Evolutionary conservation across 2,329 filamentous ascomycete species (phyloP).

Genomic region (Ustulina deusta): DNA sequence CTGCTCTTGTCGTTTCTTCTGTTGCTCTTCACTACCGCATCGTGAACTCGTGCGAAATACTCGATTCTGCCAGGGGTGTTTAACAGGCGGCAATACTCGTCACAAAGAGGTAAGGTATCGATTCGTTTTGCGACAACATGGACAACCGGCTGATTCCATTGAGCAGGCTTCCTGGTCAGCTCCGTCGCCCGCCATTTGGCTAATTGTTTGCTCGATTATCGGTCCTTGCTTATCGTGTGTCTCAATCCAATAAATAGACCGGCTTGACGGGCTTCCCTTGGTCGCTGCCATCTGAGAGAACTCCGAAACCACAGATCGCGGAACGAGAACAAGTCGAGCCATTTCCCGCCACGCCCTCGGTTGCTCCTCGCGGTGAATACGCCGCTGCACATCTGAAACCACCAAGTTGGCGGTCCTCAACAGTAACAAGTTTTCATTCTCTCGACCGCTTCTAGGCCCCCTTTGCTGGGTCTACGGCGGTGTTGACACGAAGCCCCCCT

Average conservation of each 20-base stretch:
- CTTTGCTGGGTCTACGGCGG: constrained; percentile 94
- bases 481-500: constrained; percentile 97
- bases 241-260: background rate
- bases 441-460: constrained; percentile 92
- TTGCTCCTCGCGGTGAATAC: constrained; percentile 45
- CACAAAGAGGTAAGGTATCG: constrained; percentile 2
- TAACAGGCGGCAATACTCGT: background rate
- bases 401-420: constrained; percentile 95
- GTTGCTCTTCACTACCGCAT: background rate
- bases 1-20: background rate
- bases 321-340: constrained; percentile 39
- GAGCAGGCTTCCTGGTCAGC: constrained; percentile 19
- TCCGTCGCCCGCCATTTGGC: constrained; percentile 6
- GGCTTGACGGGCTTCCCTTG: constrained; percentile 3
- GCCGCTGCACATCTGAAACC: constrained; percentile 57
- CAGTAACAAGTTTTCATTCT: constrained; percentile 76
- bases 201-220: constrained; percentile 11
- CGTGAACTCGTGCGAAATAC: background rate
- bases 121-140: background rate
- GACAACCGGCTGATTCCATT: constrained; percentile 16
- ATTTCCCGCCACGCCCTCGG: constrained; percentile 44
- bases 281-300: background rate
- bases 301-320: constrained; percentile 13
- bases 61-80: background rate
- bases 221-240: background rate